Conservation (phyloP, 768 basidiomycete genomes). For the Butyriboletus loyo region DNA sequence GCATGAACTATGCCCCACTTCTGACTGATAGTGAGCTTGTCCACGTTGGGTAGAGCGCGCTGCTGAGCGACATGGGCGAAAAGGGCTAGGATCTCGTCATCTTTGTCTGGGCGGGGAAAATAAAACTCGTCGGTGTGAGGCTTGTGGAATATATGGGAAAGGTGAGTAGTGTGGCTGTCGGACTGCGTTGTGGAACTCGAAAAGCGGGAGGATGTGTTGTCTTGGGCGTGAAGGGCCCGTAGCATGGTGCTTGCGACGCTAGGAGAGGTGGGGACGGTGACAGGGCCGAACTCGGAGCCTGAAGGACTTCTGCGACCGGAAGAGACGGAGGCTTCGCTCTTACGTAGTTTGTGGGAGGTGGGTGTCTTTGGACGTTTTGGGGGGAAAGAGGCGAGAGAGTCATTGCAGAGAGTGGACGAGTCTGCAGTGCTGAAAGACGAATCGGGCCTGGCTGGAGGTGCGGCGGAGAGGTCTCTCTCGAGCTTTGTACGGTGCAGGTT, state of each 20-base stretch:
- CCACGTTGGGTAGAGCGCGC: slow-evolving; percentile 61
- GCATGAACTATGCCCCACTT: slow-evolving; percentile 92
- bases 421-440: slow-evolving; percentile 57
- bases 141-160: slow-evolving; percentile 54
- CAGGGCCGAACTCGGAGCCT: slow-evolving; percentile 52
- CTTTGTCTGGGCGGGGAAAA: slow-evolving; percentile 73
- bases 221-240: slow-evolving; percentile 56
- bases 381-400: slow-evolving; percentile 40
- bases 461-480: slow-evolving; percentile 48
- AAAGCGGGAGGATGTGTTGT: slow-evolving; percentile 59
- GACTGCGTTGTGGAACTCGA: slow-evolving; percentile 44
- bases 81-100: slow-evolving; percentile 74
- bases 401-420: slow-evolving; percentile 58
- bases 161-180: slow-evolving; percentile 40
- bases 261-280: slow-evolving; percentile 33
- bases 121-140: slow-evolving; percentile 56
- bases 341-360: slow-evolving; percentile 35
- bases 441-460: slow-evolving; percentile 37
- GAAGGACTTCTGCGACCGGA: slow-evolving; percentile 49
- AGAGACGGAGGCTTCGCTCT: slow-evolving; percentile 56
- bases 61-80: slow-evolving; percentile 76
- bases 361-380: slow-evolving; percentile 36
- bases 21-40: slow-evolving; percentile 66
- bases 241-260: slow-evolving; percentile 34
- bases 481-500: slow-evolving; percentile 46